phyloP scores from a whole-genome alignment of 805 yeast genomes.

The Kockiozyma suomiensis region DNA sequence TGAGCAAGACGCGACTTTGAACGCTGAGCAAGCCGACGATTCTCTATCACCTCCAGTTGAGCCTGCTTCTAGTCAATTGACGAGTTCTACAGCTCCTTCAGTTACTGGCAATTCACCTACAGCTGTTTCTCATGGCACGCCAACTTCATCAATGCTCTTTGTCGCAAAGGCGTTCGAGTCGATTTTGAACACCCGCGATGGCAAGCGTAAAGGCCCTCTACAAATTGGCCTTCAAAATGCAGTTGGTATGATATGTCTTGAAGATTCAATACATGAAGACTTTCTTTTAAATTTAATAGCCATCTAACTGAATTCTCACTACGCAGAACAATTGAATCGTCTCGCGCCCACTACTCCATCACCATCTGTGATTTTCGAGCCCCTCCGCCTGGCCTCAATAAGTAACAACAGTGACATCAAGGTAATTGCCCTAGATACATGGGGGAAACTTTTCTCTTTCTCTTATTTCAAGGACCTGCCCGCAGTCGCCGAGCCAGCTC shows the following conservation, averaged over 20 bases:
- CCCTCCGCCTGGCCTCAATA: conserved; percentile 68
- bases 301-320: too few species aligned
- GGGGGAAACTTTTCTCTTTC: conserved; percentile 87
- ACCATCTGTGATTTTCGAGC: conserved; percentile 67
- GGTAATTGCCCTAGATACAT: conserved; percentile 75
- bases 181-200: conserved; percentile 63
- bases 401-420: conserved; percentile 65
- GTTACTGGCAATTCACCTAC: neutral
- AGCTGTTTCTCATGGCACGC: neutral
- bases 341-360: conserved; percentile 45
- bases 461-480: conserved; percentile 57
- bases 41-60: too few species aligned
- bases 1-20: too few species aligned
- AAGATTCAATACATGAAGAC: neutral
- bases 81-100: neutral
- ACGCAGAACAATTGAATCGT: conserved; percentile 38
- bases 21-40: too few species aligned
- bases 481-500: conserved; percentile 9
- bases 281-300: too few species aligned
- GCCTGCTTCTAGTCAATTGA: too few species aligned
- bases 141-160: conserved; percentile 46
- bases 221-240: conserved; percentile 44
- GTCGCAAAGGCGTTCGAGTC: conserved; percentile 62
- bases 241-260: conserved; percentile 34
- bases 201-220: conserved; percentile 51